Conservation (phyloP, 2,329 filamentous ascomycete genomes). For the Xylariaceae sp. region DNA sequence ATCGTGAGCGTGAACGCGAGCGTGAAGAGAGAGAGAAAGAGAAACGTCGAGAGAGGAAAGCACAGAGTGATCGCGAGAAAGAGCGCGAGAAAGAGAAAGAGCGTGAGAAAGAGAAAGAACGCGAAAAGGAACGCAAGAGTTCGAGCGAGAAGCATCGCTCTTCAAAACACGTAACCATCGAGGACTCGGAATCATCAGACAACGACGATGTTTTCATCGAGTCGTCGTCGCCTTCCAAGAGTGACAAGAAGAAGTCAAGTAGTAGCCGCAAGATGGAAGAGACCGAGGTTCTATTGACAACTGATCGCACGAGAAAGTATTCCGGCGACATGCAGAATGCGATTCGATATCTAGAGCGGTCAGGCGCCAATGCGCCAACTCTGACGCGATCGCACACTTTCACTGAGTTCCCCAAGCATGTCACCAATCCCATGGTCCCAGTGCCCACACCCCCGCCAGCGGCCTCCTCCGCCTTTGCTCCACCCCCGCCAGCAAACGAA, state of each 20-base stretch:
- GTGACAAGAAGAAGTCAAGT: constrained; percentile 29
- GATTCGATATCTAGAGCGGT: constrained; percentile 27
- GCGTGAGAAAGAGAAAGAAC: constrained; percentile 26
- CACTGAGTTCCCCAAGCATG: constrained; percentile 17
- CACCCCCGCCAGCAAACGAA: constrained; percentile 22
- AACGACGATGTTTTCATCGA: constrained; percentile 23
- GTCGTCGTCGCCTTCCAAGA: constrained; percentile 18
- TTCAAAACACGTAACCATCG: constrained; percentile 24
- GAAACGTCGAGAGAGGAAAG: constrained; percentile 23
- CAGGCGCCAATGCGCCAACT: constrained; percentile 23
- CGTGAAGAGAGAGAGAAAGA: constrained; percentile 31
- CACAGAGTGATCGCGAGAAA: constrained; percentile 29
- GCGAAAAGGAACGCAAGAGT: constrained; percentile 29
- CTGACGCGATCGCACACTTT: constrained; percentile 25
- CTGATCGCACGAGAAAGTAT: constrained; percentile 23
- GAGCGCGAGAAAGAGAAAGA: constrained; percentile 25
- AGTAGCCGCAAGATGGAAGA: constrained; percentile 28
- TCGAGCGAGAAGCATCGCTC: constrained; percentile 29
- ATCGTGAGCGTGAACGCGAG: neutral
- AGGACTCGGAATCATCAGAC: constrained; percentile 21
- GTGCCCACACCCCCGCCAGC: constrained; percentile 30
- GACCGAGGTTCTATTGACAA: constrained; percentile 5
- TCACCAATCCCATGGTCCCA: constrained; percentile 25
- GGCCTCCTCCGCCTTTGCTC: constrained; percentile 18
- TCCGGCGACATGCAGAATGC: constrained; percentile 28